Conservation (phyloP, 768 basidiomycete genomes). For the Trametes gibbosa region DNA sequence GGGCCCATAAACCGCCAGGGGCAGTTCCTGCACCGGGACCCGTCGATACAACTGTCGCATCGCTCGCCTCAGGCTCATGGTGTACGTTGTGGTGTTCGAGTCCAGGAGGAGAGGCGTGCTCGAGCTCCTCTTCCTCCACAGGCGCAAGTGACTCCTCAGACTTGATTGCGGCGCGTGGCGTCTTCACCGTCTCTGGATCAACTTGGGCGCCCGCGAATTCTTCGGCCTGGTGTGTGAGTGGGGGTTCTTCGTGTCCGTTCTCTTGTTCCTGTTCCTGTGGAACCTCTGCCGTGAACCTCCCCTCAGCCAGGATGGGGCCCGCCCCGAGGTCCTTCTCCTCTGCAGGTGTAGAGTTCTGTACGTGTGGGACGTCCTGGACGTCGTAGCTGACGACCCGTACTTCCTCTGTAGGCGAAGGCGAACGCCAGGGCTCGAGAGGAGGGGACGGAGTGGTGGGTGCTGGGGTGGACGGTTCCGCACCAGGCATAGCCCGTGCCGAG, state of each 20-base stretch:
- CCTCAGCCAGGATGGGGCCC: neutral
- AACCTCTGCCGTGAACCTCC: constrained; percentile 1
- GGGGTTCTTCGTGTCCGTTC: neutral
- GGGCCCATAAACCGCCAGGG: constrained; percentile 17
- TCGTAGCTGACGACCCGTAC: neutral
- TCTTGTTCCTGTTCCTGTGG: neutral
- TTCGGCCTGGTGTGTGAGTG: neutral
- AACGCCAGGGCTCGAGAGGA: neutral
- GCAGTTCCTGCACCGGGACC: neutral
- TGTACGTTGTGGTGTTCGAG: neutral
- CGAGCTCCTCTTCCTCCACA: neutral
- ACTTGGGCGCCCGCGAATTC: neutral
- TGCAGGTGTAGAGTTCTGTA: neutral
- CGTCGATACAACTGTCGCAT: constrained; percentile 11
- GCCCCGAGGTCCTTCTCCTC: constrained; percentile 7
- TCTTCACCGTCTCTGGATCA: neutral
- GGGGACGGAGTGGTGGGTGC: neutral
- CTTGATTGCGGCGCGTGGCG: constrained; percentile 12
- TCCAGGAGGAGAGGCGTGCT: neutral
- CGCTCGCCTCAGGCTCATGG: constrained; percentile 3
- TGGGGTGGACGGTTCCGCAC: constrained; percentile 14
- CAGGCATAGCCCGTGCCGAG: constrained; percentile 10
- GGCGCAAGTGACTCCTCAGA: constrained; percentile 7
- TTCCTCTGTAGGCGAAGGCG: neutral
- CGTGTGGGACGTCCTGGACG: constrained; percentile 3